Percentiles rank a stretch among this genome's conserved stretches.
Conservation (phyloP, 2,329 filamentous ascomycete species). For the Cladophialophora exuberans region DNA sequence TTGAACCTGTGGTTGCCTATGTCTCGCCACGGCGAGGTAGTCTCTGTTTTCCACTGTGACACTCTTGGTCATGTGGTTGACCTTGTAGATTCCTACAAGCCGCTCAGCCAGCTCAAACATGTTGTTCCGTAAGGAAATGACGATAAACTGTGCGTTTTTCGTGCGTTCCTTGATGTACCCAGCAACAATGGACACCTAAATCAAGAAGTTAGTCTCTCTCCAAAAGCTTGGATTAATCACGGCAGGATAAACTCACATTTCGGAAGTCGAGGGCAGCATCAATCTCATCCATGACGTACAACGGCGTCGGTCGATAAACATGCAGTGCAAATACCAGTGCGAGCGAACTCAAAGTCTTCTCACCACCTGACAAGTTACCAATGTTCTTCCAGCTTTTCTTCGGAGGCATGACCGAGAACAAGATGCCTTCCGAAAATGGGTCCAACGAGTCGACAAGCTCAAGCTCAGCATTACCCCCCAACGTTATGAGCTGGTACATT, state of each 20-base stretch:
- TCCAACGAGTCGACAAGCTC: constrained; percentile 96
- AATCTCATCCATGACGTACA: constrained; percentile 99
- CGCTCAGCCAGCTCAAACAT: constrained; percentile 99
- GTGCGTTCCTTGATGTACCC: constrained; percentile 99
- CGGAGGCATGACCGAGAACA: constrained; percentile 98
- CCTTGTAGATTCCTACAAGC: constrained; percentile 97
- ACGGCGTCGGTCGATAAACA: constrained; percentile 94
- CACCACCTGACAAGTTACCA: constrained; percentile 89
- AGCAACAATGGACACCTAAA: constrained; percentile 90
- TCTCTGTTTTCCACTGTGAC: constrained; percentile 85
- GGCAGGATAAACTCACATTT: constrained; percentile 89
- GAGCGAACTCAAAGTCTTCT: constrained; percentile 93
- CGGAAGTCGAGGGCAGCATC: constrained; percentile 96
- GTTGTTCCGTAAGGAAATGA: constrained; percentile 96
- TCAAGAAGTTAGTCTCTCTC: constrained; percentile 5
- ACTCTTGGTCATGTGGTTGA: constrained; percentile 97
- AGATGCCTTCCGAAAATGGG: constrained; percentile 93
- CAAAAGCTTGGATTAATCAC: too few relatives aligned
- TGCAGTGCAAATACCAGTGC: constrained; percentile 97
- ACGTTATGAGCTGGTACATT: constrained; percentile 99
- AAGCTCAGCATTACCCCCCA: constrained; percentile 97
- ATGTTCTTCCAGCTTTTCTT: constrained; percentile 99
- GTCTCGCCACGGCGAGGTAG: constrained; percentile 49
- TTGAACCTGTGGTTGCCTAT: constrained; percentile 5
- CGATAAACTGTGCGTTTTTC: constrained; percentile 98